A percentile compares a stretch with the other conserved stretches of the same genome.
phyloP scores from a whole-genome alignment of 2,329 filamentous ascomycete genomes.

The Leptographium galeiforme region DNA sequence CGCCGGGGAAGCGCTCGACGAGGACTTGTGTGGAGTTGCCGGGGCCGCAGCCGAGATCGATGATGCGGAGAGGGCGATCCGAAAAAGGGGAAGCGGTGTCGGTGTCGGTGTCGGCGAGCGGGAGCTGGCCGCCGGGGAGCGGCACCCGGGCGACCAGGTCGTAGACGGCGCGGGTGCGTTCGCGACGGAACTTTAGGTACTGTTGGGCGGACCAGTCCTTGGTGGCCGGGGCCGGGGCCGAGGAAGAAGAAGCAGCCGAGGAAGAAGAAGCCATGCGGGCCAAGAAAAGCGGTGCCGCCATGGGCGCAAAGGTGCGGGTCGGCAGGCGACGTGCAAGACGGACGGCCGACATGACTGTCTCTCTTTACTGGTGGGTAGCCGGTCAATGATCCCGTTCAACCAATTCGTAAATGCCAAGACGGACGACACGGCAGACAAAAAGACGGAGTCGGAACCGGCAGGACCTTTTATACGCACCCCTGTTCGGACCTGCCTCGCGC shows the following conservation, averaged over 20 bases:
- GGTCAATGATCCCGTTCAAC: neutral
- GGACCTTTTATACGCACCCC: no score
- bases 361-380: no score
- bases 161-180: conserved; percentile 37
- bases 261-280: no score
- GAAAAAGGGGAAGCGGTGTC: no score
- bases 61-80: conserved; percentile 27
- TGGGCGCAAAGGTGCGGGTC: no score
- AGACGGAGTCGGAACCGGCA: no score
- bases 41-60: conserved; percentile 48
- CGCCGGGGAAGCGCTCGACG: conserved; percentile 29
- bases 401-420: no score
- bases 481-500: no score
- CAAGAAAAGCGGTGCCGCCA: neutral
- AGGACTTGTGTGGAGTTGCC: conserved; percentile 43
- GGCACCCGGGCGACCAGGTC: conserved; percentile 38
- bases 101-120: neutral
- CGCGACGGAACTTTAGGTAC: conserved; percentile 40
- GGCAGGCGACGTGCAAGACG: neutral
- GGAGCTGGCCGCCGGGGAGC: conserved; percentile 14
- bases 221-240: neutral
- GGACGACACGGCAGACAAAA: no score
- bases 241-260: neutral
- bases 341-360: neutral
- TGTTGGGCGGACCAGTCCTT: conserved; percentile 40